phyloP scores from a whole-genome alignment of 192 early-diverging fungal genomes.

The Entomortierella chlamydospora region DNA sequence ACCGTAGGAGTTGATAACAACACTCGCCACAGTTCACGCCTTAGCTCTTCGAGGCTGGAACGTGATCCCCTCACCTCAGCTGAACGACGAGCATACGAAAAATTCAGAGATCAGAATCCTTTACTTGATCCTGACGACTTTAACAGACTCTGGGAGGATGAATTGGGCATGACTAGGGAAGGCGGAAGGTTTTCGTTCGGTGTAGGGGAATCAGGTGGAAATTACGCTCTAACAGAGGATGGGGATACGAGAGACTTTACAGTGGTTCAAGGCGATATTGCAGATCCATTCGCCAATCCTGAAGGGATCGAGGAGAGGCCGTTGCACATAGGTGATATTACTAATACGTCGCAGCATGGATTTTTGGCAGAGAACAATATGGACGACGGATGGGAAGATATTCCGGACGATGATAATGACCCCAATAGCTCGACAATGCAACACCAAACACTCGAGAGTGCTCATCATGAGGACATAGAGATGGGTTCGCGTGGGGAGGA shows the following conservation, averaged over 20 bases:
- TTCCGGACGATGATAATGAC: conserved; percentile 6
- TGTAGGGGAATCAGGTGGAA: not conserved
- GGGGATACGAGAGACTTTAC: conserved; percentile 17
- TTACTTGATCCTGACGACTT: conserved; percentile 35
- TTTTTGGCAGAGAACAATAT: not conserved
- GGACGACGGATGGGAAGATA: conserved; percentile 23
- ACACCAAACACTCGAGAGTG: not conserved
- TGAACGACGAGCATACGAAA: conserved; percentile 15
- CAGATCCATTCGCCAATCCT: conserved; percentile 5
- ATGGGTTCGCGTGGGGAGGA: not conserved
- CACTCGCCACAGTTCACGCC: not conserved
- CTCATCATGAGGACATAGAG: not conserved
- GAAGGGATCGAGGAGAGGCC: not conserved
- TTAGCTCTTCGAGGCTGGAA: not conserved
- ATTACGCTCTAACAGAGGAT: not conserved
- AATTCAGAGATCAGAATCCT: conserved; percentile 32
- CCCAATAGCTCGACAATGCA: not conserved
- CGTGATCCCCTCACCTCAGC: not conserved
- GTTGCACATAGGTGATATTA: conserved; percentile 28
- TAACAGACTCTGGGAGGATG: conserved; percentile 39
- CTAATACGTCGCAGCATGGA: not conserved
- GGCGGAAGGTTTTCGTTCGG: conserved; percentile 18
- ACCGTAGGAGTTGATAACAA: not conserved
- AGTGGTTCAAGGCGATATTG: conserved; percentile 17
- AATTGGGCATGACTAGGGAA: conserved; percentile 6